Evolutionary conservation across 192 early-diverging fungal species (phyloP).

Genomic region (Rhizophlyctis rosea): DNA sequence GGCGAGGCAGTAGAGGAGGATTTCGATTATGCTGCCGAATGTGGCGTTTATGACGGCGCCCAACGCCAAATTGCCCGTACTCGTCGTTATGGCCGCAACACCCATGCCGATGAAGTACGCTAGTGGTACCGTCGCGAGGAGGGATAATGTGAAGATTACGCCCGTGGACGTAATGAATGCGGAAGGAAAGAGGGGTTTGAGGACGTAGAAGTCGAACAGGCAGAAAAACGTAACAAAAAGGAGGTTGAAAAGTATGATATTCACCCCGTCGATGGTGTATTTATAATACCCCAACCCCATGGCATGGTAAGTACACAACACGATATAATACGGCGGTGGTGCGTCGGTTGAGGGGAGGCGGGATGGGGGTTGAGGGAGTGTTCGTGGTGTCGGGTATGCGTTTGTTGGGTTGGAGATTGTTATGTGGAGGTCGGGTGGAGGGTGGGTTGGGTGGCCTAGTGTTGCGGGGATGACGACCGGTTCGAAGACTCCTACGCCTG

Average conservation of each 20-base stretch:
- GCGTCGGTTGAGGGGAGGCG: slow-evolving; percentile 18
- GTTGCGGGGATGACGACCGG: slow-evolving; percentile 45
- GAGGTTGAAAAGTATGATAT: slow-evolving; percentile 94
- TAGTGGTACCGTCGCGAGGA: slow-evolving; percentile 84
- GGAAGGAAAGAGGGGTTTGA: slow-evolving; percentile 54
- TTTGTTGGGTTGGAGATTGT: too few species aligned
- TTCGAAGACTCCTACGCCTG: too few species aligned
- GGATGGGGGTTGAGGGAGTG: slow-evolving; percentile 9
- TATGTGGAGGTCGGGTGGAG: slow-evolving; percentile 6
- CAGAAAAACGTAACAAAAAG: slow-evolving; percentile 79
- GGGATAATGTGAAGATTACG: slow-evolving; percentile 62
- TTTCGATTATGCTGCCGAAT: slow-evolving; percentile 94
- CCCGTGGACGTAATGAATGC: slow-evolving; percentile 53
- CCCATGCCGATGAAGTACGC: slow-evolving; percentile 97
- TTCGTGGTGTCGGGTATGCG: too few species aligned
- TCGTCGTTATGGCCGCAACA: slow-evolving; percentile 94
- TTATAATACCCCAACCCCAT: slow-evolving; percentile 95
- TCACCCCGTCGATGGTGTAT: slow-evolving; percentile 94
- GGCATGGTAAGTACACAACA: slow-evolving; percentile 86
- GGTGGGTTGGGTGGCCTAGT: slow-evolving; percentile 18
- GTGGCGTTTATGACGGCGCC: slow-evolving; percentile 97
- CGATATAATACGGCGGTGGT: slow-evolving; percentile 48
- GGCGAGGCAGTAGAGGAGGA: slow-evolving; percentile 89
- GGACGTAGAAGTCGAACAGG: slow-evolving; percentile 74
- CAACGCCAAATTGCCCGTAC: slow-evolving; percentile 81